phyloP scores from a whole-genome alignment of 2,329 filamentous ascomycete genomes.

The Diaporthe sp. region DNA sequence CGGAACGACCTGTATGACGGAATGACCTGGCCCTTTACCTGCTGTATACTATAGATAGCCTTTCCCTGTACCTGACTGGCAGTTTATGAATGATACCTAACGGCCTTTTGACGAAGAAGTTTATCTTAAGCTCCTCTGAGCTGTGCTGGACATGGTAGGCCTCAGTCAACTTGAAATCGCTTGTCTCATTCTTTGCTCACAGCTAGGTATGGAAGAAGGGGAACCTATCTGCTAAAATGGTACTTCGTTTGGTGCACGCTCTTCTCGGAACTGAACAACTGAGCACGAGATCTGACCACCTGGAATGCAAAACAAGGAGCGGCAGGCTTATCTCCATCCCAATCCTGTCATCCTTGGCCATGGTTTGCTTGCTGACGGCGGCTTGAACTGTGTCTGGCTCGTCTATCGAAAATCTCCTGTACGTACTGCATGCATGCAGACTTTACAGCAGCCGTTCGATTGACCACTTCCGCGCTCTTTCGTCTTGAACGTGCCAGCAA shows the following conservation, averaged over 20 bases:
- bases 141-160: background rate
- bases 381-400: background rate
- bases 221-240: background rate
- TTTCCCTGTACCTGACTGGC: slow-evolving; percentile 27
- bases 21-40: slow-evolving; percentile 28
- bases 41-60: slow-evolving; percentile 32
- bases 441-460: background rate
- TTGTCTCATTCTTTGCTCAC: background rate
- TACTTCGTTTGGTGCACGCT: background rate
- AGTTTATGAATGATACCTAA: slow-evolving; percentile 32
- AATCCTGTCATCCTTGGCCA: background rate
- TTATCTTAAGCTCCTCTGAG: background rate
- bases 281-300: background rate
- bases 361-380: slow-evolving; percentile 1
- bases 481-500: background rate
- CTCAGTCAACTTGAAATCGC: background rate
- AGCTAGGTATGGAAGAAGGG: background rate
- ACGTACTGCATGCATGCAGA: too few relatives aligned
- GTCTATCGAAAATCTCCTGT: background rate
- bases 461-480: background rate
- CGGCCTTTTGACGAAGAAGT: slow-evolving; percentile 1
- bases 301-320: too few relatives aligned
- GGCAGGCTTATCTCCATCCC: background rate
- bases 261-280: background rate
- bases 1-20: slow-evolving; percentile 9